Evolutionary conservation across 345 rosid species (phyloP), one percentile per base, ranked within the genome.

Genomic region (Arabis alpina): DNA sequence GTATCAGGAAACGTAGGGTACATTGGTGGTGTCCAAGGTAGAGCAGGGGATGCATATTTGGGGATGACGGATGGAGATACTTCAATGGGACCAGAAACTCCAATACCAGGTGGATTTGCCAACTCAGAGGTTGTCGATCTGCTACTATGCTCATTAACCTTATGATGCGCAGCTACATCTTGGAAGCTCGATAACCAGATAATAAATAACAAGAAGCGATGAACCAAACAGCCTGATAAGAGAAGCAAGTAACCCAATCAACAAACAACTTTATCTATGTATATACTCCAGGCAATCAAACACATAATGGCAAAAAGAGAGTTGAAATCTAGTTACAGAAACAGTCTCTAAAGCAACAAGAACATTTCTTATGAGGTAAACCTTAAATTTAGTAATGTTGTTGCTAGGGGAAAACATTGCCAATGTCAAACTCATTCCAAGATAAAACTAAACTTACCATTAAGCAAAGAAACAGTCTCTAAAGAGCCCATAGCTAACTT

Each of bases 21-120:
- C 95, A 89, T 80, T 11, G 98, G 96, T 39, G 95, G 88, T 55
- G 79, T 69, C 72, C 78, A 64, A 68, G 95, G 79, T 41, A 81
- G 75, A 56, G 71, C 79, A 48, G 94, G 90, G 55, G 79, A 69
- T 44, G 91, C 87, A 54, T 78, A 76, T 59, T 53, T 86, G 43
- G 98, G 98, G 71, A 91, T 59, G 47, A 86, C 88, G 16, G 96
- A 79, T 3, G 98, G 97, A 0, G 98, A 93, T 81, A 93, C 91
- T 79, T 91, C 85, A 67, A 89, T 87, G 50, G 98, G 98, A 81
- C 88, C 91, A 75, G 91, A 84, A 68, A 83, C 74, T 73, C 81
- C 93, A 70, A 61, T 80, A 40, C 70, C 79, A 15, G 98, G 97
- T 51, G 97, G 90, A 71, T 80, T 81, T 47, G 92, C 90, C 44